Base-by-base conservation (phyloP, 2,329 filamentous ascomycete genomes). In the Diaporthe eres region DNA sequence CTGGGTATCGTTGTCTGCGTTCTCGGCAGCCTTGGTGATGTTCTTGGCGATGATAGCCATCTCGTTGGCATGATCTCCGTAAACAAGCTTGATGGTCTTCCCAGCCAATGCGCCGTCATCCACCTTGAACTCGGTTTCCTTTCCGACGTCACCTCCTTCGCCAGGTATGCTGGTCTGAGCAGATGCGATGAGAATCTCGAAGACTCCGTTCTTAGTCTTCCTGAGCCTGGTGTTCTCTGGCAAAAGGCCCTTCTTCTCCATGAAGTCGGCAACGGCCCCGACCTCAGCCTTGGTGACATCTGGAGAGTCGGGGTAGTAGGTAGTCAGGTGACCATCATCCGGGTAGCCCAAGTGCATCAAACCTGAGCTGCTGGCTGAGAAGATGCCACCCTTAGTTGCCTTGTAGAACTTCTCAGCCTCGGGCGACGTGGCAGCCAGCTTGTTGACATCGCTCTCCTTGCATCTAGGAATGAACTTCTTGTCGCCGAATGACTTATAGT, bases 401-500 rank as follows among this genome's bases (percentile, higher is more conserved):
- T 92, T 88, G 83, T 94, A 94, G 79, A 91, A 89, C 77, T 88
- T 87, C 80, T 90, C 87, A 9, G 93, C 91, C 72, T 93, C 90
- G 3, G 90, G 85, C 0, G 88, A 88, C 22, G 90, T 88, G 22
- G 88, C 87, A 60, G 93, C 92, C 47, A 96, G 87, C 76, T 92
- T 89, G 70, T 90, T 88, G 76, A 96, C 89, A 7, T 88, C 89
- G 75, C 90, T 89, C 79, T 92, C 89, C 9, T 89, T 87, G 80
- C 94, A 91, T 79, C 94, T 89, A 2, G 94, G 94, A 75, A 97
- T 90, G 82, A 97, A 96, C 82, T 97, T 97, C 80, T 93, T 91
- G 84, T 97, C 94, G 58, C 95, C 95, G 80, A 96, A 96, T 79
- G 93, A 94, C 86, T 96, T 96, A 86, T 96, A 97, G 84, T 97